Evolutionary conservation across 176 grass and related monocot species (phyloP), one percentile per base, ranked within the genome.

Genomic region (Hsuehochloa calcarea): DNA sequence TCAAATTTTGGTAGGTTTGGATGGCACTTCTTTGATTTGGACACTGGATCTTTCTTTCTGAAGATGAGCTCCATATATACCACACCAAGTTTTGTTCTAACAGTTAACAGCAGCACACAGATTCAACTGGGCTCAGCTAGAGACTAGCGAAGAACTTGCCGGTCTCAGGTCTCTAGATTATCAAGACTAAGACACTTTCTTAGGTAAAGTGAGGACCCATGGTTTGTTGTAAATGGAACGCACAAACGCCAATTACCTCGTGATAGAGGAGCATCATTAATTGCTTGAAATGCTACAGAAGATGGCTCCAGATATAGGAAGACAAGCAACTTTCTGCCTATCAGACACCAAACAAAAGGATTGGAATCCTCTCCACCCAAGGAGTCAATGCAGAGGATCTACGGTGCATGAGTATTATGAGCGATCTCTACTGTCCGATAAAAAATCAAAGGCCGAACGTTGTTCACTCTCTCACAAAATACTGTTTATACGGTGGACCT

Each of bases 1-100:
- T 90, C 84, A 74, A 83, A 83, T 54, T 83, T 49, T 46, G 73
- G 58, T 90, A 74, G 89, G 79, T 87, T 90, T 79, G 27, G 84
- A 84, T 90, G 89, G 31, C 80, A 51, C 39, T 34, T 29, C 19
- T 82, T 29, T 84, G 89, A 90, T 90, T 68, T 90, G 35, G 89
- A 90, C 84, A 59, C 17, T 56, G 65, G 52, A 87, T 49, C 80
- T 87, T 67, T 79, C 27, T 68, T 14, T 59, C 7, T 12, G 6
- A 62, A 6, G 19, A 54, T 31, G 29, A 52, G 19, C 10, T 61
- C 10, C 9, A 11, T 39, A 44, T 51, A 19, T 0, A 45, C 3
- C 5, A 47, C 0, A n/a, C 7, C 8, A 54, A 12, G 16, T 20
- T 25, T 40, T 34, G 1, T 59, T 5, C 22, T 27, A 12, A 64